phyloP scores from a whole-genome alignment of 176 grass and related monocot species.

The Olyra latifolia region DNA sequence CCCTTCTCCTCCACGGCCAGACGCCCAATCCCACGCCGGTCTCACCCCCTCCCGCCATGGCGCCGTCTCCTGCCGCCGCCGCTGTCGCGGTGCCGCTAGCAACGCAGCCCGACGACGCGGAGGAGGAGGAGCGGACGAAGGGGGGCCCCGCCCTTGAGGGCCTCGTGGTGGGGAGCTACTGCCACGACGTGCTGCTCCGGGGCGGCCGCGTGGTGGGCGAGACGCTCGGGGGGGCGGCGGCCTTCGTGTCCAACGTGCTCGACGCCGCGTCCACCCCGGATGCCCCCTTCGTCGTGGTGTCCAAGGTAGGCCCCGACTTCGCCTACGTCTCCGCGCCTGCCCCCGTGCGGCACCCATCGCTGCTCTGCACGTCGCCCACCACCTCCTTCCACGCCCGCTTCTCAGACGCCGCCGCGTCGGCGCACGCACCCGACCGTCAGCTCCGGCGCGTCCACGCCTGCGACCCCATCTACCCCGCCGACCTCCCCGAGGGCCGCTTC shows the following conservation, averaged over 20 bases:
- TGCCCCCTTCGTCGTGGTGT: slow-evolving; percentile 43
- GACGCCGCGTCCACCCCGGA: slow-evolving; percentile 59
- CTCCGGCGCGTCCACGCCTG: slow-evolving; percentile 66
- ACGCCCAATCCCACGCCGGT: neutral
- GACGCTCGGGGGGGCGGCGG: slow-evolving; percentile 77
- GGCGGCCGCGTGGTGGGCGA: slow-evolving; percentile 60
- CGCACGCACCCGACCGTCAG: slow-evolving; percentile 64
- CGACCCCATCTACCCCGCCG: slow-evolving; percentile 66
- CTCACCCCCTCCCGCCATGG: slow-evolving; percentile 2
- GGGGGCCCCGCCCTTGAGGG: neutral
- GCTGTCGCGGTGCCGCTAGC: slow-evolving; percentile 24
- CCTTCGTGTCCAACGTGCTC: slow-evolving; percentile 90
- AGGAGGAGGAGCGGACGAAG: neutral
- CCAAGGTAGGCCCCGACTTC: slow-evolving; percentile 86
- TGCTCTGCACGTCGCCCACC: slow-evolving; percentile 49
- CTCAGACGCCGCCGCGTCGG: slow-evolving; percentile 30
- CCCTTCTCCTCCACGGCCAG: neutral
- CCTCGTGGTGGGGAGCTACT: slow-evolving; percentile 90
- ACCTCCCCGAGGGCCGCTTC: slow-evolving; percentile 61
- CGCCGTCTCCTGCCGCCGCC: slow-evolving; percentile 8
- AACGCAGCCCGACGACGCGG: slow-evolving; percentile 11
- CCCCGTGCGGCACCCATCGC: slow-evolving; percentile 32
- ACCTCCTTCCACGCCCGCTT: slow-evolving; percentile 91
- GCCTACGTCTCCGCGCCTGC: slow-evolving; percentile 47
- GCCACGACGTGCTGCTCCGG: slow-evolving; percentile 90